Conservation (phyloP, 208 protist species). For the Trypanosoma lewisi region DNA sequence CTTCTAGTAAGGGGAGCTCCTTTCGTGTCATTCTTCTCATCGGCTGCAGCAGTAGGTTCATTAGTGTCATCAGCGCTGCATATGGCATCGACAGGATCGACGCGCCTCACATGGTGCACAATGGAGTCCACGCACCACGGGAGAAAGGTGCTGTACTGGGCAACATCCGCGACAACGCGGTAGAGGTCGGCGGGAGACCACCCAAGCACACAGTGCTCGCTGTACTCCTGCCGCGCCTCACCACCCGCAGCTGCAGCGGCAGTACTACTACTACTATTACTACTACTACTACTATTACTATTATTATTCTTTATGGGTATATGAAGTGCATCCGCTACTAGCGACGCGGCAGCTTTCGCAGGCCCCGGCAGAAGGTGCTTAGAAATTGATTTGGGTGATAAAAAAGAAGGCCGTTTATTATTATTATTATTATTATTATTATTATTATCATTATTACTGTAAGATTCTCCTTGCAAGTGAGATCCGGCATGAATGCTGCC, state of each 20-base stretch:
- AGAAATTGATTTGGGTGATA: slow-evolving; percentile 5
- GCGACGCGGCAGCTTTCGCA: slow-evolving; percentile 12
- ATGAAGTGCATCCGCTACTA: slow-evolving; percentile 11
- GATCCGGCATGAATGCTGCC: too few species aligned
- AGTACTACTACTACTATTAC: not conserved
- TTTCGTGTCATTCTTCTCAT: not conserved
- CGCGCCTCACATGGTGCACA: slow-evolving; percentile 44
- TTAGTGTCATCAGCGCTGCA: too few species aligned
- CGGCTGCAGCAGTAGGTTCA: too few species aligned
- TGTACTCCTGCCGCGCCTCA: slow-evolving; percentile 51
- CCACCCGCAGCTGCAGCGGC: not conserved
- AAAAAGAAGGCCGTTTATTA: not conserved
- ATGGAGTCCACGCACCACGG: slow-evolving; percentile 73
- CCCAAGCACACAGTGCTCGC: slow-evolving; percentile 75
- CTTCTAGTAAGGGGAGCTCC: not conserved
- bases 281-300: slow-evolving; percentile 10
- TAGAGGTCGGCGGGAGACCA: slow-evolving; percentile 73
- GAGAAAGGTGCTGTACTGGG: slow-evolving; percentile 66
- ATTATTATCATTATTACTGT: not conserved
- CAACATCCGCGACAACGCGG: slow-evolving; percentile 72
- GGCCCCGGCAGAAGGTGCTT: slow-evolving; percentile 6
- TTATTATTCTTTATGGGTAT: not conserved
- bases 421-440: not conserved
- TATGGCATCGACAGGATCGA: slow-evolving; percentile 1
- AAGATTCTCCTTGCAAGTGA: slow-evolving; percentile 1